Base-by-base conservation (phyloP, 208 protist genomes). In the Endotrypanum monterogeii region DNA sequence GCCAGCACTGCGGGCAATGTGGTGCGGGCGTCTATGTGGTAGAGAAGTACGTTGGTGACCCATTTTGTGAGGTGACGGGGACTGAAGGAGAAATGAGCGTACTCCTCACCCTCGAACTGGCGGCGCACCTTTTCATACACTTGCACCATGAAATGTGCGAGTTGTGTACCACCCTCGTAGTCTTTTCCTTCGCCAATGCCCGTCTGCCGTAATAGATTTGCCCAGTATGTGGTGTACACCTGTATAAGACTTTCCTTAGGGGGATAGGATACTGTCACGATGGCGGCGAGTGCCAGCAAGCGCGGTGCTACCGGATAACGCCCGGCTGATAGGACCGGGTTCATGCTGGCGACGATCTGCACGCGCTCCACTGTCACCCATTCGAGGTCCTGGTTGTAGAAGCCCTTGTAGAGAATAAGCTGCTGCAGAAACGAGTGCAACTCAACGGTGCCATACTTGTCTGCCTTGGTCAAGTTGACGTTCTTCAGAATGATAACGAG, bases 381-480 rank as follows among this genome's bases (percentile, higher is more conserved):
- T 79, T 99, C 98, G n/a, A 99, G 86, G 44, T 98, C 92, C 60
- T 88, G 86, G 88, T 99, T 98, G 85, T 98, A 99, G 80, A 98
- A 99, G n/a, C 97, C 96, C 25, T 89, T 54, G 82, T 99, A 99
- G 46, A 98, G 87, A 69, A 99, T 87, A 20, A 99, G 74, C 89
- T 99, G 98, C 86, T 99, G 96, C 66, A 99, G 78, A 80, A 99
- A 99, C 25, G 96, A 93, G 76, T 99, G 96, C 35, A 99, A 88
- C 86, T 99, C 90, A 11, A 98, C 94, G 3, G 98, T 99, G 77
- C 94, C 98, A 87, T 99, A 99, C 80, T 95, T 97, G 87, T 99
- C 98, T 20, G 98, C 98, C 83, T 98, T 98, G 30, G 98, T 97
- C 37, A 99, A 84, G 82, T 99, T 99, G 35, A 99, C 84, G 85